Evolutionary conservation across 2,329 filamentous ascomycete species (phyloP), one percentile per base, ranked within the genome.

Genomic region (Neurospora crassa): DNA sequence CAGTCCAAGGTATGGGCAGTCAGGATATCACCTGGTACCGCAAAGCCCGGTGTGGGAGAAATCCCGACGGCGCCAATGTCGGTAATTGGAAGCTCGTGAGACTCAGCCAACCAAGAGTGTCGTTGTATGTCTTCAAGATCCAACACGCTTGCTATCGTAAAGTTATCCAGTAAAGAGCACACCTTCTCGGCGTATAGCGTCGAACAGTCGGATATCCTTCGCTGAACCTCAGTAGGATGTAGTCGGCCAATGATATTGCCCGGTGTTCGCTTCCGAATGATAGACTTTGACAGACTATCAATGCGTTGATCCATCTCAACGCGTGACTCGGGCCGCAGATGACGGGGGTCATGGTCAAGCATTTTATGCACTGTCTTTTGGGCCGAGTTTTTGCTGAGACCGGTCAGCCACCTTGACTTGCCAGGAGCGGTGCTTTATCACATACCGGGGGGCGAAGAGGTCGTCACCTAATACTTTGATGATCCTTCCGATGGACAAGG

Each of bases 291-390:
- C 4, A 86, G 79, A 72, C 82, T 80, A n/a, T 78, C 79, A 68
- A 88, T 81, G 40, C 86, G 85, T 41, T 82, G 81, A 67, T 80
- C 79, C 83, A 88, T 87, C 69, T 89, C 86, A 20, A 82, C 80
- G 12, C 83, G 80, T 43, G 80, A 83, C 72, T 82, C 83, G 1
- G 87, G 86, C 24, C 86, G 84, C 68, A 89, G 80, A 82, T 87
- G 88, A 76, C 87, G 83, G 40, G 87, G 85, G 45, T 89, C 85
- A 73, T 89, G 87, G 73, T 88, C 87, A 41, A 89, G 82, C 73
- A 88, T 83, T 8, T 81, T 80, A 70, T 86, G 85, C 74, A 89
- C 83, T 29, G 85, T 87, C 79, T 89, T 89, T 76, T 87, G 86
- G 42, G 85, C 86, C 40, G 87, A 88, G 74, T 88, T 87, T 75